Evolutionary conservation across 768 basidiomycete genomes (phyloP).

Genomic region (Leucosporidium scottii): DNA sequence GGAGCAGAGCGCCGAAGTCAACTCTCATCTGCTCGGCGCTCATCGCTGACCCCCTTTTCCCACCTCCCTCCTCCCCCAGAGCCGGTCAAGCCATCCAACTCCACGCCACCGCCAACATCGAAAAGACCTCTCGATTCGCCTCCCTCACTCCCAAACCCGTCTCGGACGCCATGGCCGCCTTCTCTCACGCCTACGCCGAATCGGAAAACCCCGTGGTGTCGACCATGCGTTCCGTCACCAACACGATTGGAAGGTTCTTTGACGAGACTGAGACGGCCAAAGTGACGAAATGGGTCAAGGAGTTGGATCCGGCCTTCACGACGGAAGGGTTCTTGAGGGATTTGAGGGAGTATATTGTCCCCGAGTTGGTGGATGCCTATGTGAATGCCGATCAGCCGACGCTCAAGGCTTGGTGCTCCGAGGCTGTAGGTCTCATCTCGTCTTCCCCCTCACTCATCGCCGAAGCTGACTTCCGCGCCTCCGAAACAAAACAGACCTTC

Average conservation of each 20-base stretch:
- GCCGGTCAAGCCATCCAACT: slow-evolving; percentile 79
- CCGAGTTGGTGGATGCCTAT: slow-evolving; percentile 95
- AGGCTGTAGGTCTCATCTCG: slow-evolving; percentile 61
- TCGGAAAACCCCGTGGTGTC: slow-evolving; percentile 85
- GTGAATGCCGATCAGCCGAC: slow-evolving; percentile 80
- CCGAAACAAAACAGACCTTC: slow-evolving; percentile 60
- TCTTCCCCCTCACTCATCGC: neutral
- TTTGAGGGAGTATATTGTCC: slow-evolving; percentile 90
- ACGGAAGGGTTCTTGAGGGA: slow-evolving; percentile 83
- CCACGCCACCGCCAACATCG: slow-evolving; percentile 70
- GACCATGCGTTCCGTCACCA: slow-evolving; percentile 71
- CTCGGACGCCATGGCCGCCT: slow-evolving; percentile 15
- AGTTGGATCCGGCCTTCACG: slow-evolving; percentile 79
- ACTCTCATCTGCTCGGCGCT: neutral
- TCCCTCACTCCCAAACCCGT: slow-evolving; percentile 26
- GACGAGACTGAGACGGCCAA: slow-evolving; percentile 99
- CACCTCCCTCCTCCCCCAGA: neutral
- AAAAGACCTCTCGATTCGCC: slow-evolving; percentile 65
- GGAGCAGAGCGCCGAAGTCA: too few species aligned
- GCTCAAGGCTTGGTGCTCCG: slow-evolving; percentile 83
- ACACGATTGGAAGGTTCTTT: slow-evolving; percentile 71
- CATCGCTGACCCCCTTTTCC: neutral
- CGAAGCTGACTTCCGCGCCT: neutral
- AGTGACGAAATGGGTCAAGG: slow-evolving; percentile 76
- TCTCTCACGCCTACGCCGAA: slow-evolving; percentile 67